Evolutionary conservation across 164 flowering plant genomes (phyloP).

Genomic region (Hamamelis virginiana): DNA sequence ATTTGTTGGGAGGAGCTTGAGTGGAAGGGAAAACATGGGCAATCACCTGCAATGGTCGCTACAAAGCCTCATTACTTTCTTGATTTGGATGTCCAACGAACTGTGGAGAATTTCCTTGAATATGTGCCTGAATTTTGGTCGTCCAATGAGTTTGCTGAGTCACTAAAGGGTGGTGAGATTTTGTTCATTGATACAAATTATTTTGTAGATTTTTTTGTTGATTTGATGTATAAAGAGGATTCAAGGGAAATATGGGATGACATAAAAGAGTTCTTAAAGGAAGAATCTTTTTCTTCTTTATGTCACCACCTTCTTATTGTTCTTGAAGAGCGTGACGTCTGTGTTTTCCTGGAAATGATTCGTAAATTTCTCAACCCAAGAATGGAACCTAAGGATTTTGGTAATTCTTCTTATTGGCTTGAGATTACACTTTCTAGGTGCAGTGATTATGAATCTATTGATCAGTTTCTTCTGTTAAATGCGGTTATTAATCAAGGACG

Average conservation of each 20-base stretch:
- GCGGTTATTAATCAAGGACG: constrained; percentile 68
- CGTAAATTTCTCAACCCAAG: constrained; percentile 31
- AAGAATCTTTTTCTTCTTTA: constrained; percentile 64
- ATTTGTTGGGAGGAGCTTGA: constrained; percentile 98
- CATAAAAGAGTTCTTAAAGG: constrained; percentile 54
- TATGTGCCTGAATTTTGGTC: constrained; percentile 97
- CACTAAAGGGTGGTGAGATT: constrained; percentile 79
- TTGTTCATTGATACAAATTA: constrained; percentile 55
- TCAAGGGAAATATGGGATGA: constrained; percentile 66
- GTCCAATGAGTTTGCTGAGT: constrained; percentile 78
- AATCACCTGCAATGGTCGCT: constrained; percentile 96
- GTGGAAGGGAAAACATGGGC: constrained; percentile 98
- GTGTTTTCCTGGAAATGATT: constrained; percentile 40
- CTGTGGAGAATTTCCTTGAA: constrained; percentile 86
- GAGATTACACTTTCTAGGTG: constrained; percentile 51
- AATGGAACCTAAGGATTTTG: constrained; percentile 23
- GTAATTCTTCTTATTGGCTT: constrained; percentile 46
- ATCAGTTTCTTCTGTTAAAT: constrained; percentile 64
- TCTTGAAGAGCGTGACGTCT: constrained; percentile 63
- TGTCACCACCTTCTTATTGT: constrained; percentile 73
- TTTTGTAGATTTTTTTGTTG: constrained; percentile 61
- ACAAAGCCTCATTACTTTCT: constrained; percentile 98
- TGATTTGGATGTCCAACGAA: constrained; percentile 75
- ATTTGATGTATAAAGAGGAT: constrained; percentile 73
- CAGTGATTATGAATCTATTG: constrained; percentile 43